phyloP scores from a whole-genome alignment of 2,329 filamentous ascomycete genomes.

The Coleophoma crateriformis region DNA sequence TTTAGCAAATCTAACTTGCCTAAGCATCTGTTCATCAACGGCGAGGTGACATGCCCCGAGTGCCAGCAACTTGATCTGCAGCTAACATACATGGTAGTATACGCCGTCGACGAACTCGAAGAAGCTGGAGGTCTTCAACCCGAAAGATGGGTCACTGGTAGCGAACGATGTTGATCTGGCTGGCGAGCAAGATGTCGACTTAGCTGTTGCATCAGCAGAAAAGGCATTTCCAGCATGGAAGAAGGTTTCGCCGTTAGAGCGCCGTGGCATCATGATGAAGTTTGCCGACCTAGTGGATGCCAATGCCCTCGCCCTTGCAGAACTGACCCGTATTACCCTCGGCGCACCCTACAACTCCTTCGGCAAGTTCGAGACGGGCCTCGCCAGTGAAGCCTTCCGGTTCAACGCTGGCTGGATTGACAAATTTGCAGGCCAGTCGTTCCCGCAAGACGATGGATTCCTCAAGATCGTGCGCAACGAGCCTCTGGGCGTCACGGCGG shows the following conservation, averaged over 20 bases:
- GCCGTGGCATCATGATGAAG: constrained; percentile 35
- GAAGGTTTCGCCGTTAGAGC: constrained; percentile 28
- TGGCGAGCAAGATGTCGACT: constrained; percentile 37
- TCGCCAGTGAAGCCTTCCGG: constrained; percentile 20
- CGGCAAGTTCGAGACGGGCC: constrained; percentile 35
- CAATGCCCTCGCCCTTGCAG: constrained; percentile 28
- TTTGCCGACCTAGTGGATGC: constrained; percentile 38
- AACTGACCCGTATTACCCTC: constrained; percentile 38
- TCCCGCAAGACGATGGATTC: constrained; percentile 40
- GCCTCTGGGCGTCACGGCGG: constrained; percentile 41
- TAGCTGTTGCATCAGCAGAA: constrained; percentile 37
- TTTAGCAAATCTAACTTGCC: constrained; percentile 28
- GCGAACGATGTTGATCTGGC: constrained; percentile 37
- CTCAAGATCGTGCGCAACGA: constrained; percentile 31
- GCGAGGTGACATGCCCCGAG: not conserved
- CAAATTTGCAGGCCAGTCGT: constrained; percentile 31
- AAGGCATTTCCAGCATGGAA: constrained; percentile 40
- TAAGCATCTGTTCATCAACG: constrained; percentile 42
- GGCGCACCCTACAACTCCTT: constrained; percentile 38
- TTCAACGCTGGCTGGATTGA: constrained; percentile 34
- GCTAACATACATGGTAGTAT: constrained; percentile 16
- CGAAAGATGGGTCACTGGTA: constrained; percentile 41
- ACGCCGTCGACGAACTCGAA: constrained; percentile 36
- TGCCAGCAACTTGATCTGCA: too few relatives aligned
- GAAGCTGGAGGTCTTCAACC: constrained; percentile 42